These are phyloP conservation scores for Harringtonia aguacate DNA, from an alignment of 2,329 filamentous ascomycete species.

Conservation along the genomic window DNA sequence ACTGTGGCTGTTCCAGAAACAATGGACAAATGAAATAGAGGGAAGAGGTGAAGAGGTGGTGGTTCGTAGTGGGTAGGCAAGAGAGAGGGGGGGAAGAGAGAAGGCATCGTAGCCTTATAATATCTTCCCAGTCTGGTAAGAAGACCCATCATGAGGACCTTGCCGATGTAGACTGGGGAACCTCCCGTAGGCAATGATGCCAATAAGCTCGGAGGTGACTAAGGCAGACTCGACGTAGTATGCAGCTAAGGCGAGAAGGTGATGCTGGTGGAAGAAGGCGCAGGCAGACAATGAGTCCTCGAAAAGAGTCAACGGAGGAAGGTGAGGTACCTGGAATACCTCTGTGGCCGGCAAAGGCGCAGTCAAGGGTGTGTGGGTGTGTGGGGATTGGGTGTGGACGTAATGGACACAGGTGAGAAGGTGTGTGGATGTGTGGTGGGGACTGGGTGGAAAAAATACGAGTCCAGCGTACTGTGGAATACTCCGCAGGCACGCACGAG, in stretches of 20 bases:
- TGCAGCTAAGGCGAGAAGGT: conserved; percentile 16
- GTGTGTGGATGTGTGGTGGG: too few relatives aligned
- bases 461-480: too few relatives aligned
- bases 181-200: conserved; percentile 10
- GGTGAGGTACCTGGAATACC: conserved; percentile 3
- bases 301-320: neutral
- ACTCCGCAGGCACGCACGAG: too few relatives aligned
- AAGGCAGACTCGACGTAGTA: conserved; percentile 8
- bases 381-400: neutral
- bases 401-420: neutral
- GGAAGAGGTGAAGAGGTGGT: conserved; percentile 9
- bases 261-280: conserved; percentile 9
- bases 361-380: neutral
- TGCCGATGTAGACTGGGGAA: conserved; percentile 2
- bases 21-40: conserved; percentile 17
- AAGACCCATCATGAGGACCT: conserved; percentile 13
- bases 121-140: conserved; percentile 17
- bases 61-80: conserved; percentile 7
- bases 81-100: conserved; percentile 14
- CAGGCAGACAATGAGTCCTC: conserved; percentile 3
- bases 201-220: conserved; percentile 10
- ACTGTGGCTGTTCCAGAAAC: conserved; percentile 4
- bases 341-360: neutral
- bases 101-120: conserved; percentile 48
- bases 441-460: too few relatives aligned